A percentile compares a stretch with the other conserved stretches of the same genome.
phyloP scores from a whole-genome alignment of 345 rosid species.

The Hibiscus mutabilis region DNA sequence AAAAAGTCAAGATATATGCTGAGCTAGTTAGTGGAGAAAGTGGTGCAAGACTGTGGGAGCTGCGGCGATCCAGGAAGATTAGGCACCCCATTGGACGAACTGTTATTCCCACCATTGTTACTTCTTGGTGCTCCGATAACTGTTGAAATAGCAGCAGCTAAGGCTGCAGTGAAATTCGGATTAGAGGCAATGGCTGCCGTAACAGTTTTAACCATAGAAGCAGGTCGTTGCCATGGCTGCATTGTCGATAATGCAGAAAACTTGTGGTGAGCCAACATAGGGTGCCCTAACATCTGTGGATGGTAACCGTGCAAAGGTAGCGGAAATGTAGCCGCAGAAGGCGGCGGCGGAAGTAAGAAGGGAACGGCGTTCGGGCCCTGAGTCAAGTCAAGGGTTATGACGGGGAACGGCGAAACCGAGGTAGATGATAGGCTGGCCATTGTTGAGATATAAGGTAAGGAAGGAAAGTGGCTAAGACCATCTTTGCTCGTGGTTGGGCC shows the following conservation, averaged over 20 bases:
- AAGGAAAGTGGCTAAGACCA: slow-evolving; percentile 30
- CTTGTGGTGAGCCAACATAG: slow-evolving; percentile 23
- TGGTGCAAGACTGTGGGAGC: slow-evolving; percentile 66
- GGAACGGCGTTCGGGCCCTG: slow-evolving; percentile 39
- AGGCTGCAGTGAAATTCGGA: slow-evolving; percentile 74
- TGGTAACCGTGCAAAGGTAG: slow-evolving; percentile 36
- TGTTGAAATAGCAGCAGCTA: slow-evolving; percentile 70
- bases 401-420: slow-evolving; percentile 79
- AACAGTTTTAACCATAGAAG: slow-evolving; percentile 58
- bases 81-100: slow-evolving; percentile 17
- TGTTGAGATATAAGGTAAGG: slow-evolving; percentile 53
- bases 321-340: slow-evolving; percentile 27
- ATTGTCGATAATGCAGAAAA: slow-evolving; percentile 19
- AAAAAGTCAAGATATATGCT: not conserved
- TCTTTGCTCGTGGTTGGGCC: slow-evolving; percentile 67
- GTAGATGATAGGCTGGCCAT: slow-evolving; percentile 46
- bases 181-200: slow-evolving; percentile 71
- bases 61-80: slow-evolving; percentile 53
- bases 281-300: slow-evolving; percentile 29
- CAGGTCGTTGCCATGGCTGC: slow-evolving; percentile 41
- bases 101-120: slow-evolving; percentile 13
- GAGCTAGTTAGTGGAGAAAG: slow-evolving; percentile 45
- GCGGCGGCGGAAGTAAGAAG: slow-evolving; percentile 23
- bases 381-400: slow-evolving; percentile 84
- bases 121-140: slow-evolving; percentile 38